Evolutionary conservation across 306 rosid genomes (phyloP).

Genomic region (Purshia tridentata): DNA sequence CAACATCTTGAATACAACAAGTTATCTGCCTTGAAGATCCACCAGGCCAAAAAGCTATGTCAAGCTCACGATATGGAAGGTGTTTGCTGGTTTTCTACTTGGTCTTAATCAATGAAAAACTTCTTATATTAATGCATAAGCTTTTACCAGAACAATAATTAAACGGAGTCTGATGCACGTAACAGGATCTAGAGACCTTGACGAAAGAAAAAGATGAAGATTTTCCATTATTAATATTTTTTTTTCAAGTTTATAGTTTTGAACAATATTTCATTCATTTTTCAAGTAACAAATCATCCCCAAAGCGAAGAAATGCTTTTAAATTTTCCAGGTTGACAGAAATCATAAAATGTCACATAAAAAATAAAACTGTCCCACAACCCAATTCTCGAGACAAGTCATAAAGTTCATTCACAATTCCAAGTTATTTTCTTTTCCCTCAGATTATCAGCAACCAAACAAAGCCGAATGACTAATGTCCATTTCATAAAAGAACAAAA

Average conservation of each 20-base stretch:
- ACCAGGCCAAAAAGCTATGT: background rate
- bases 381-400: background rate
- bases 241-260: background rate
- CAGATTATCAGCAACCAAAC: constrained; percentile 8
- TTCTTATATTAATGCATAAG: background rate
- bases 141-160: background rate
- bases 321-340: background rate
- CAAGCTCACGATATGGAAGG: background rate
- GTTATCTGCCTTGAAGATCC: background rate
- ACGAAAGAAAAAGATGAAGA: background rate
- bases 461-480: background rate
- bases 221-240: background rate
- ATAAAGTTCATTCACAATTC: background rate
- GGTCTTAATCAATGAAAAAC: background rate
- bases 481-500: background rate
- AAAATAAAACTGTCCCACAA: background rate
- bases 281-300: background rate
- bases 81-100: background rate
- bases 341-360: background rate
- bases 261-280: background rate
- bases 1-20: background rate
- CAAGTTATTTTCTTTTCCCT: background rate
- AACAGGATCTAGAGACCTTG: background rate
- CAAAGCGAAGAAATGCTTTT: background rate
- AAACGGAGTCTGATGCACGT: background rate